A percentile compares a stretch with the other conserved stretches of the same genome.
Conservation (phyloP, 148 eudicot species). For the Nepenthes mirabilis region DNA sequence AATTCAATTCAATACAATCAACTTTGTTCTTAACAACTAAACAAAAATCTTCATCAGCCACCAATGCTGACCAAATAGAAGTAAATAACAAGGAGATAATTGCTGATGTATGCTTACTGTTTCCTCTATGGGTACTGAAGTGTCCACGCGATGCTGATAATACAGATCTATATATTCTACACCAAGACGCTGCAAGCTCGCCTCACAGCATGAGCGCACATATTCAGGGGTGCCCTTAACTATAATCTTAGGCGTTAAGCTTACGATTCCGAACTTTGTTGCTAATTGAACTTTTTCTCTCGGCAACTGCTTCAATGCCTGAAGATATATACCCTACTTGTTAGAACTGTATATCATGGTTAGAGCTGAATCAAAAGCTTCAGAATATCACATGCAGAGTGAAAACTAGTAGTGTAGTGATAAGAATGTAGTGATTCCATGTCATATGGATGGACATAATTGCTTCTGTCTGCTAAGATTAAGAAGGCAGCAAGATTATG, state of each 20-base stretch:
- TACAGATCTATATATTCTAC: conserved; percentile 55
- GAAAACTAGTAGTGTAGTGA: neutral
- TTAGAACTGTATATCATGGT: neutral
- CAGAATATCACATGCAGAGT: neutral
- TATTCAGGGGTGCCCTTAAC: conserved; percentile 52
- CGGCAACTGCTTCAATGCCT: conserved; percentile 71
- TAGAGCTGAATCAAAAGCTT: neutral
- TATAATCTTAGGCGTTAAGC: conserved; percentile 15
- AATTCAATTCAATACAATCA: no score
- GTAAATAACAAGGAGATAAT: no score
- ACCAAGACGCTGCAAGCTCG: conserved; percentile 41
- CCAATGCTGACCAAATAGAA: no score
- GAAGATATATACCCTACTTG: conserved; percentile 7
- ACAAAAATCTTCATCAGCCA: no score
- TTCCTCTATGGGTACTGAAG: conserved; percentile 40
- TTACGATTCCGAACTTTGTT: conserved; percentile 59
- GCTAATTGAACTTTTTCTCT: conserved; percentile 68
- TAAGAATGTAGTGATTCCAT: no score
- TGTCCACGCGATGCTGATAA: conserved; percentile 42
- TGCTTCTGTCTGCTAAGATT: no score
- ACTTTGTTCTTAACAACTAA: no score
- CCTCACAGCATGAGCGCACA: conserved; percentile 51
- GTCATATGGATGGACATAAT: no score
- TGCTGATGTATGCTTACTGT: conserved; percentile 4
- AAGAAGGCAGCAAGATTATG: no score